phyloP scores from a whole-genome alignment of 257 asterid genomes.

The Solanum virginianum region DNA sequence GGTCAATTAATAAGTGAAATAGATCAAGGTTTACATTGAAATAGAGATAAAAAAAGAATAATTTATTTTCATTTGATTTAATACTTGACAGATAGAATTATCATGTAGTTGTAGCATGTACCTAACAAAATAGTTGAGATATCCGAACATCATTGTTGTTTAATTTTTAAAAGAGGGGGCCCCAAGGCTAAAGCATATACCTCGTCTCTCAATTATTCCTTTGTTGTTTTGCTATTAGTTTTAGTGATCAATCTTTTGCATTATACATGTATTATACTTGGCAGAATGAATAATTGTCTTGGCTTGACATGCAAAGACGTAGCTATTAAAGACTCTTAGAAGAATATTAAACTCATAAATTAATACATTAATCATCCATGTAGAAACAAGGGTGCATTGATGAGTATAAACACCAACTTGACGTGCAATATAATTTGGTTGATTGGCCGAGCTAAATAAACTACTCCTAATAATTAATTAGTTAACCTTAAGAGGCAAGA shows the following conservation, averaged over 20 bases:
- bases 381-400: neutral
- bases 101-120: neutral
- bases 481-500: neutral
- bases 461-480: neutral
- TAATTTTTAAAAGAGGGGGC: neutral
- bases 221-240: constrained; percentile 24
- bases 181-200: neutral
- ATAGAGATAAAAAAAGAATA: neutral
- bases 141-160: neutral
- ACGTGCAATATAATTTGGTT: neutral
- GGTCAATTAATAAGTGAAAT: neutral
- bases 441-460: neutral
- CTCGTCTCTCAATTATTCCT: constrained; percentile 19
- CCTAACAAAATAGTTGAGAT: neutral
- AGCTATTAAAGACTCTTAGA: constrained; percentile 20
- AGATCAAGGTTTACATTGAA: neutral
- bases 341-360: constrained; percentile 5
- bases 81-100: neutral
- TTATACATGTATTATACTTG: neutral
- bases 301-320: constrained; percentile 32
- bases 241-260: neutral
- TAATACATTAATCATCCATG: constrained; percentile 3
- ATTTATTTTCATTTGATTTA: constrained; percentile 2
- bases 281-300: constrained; percentile 1
- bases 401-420: neutral